Conservation (phyloP, 768 basidiomycete genomes). For the Sutorius australiensis region DNA sequence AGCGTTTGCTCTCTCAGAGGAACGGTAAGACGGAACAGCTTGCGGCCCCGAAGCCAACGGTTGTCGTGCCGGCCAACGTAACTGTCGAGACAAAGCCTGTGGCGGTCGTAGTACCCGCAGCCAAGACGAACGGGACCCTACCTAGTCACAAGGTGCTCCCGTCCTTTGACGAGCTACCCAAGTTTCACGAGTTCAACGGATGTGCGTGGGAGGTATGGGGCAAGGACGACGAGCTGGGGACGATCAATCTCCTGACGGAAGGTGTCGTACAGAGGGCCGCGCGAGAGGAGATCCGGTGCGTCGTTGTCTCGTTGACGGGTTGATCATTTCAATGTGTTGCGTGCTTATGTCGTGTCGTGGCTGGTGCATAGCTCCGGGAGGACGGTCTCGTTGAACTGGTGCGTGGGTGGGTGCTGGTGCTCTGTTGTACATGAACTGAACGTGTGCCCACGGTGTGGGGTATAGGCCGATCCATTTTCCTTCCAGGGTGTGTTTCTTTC, state of each 20-base stretch:
- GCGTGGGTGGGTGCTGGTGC: slow-evolving; percentile 15
- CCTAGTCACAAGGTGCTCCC: slow-evolving; percentile 31
- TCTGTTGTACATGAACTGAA: not conserved
- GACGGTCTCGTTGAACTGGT: slow-evolving; percentile 63
- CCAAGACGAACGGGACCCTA: slow-evolving; percentile 7
- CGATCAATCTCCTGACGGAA: slow-evolving; percentile 60
- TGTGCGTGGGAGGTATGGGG: slow-evolving; percentile 74
- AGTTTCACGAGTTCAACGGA: slow-evolving; percentile 42
- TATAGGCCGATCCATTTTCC: slow-evolving; percentile 66
- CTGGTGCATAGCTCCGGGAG: slow-evolving; percentile 43
- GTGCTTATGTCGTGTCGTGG: not conserved
- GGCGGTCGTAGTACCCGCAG: no score
- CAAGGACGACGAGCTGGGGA: slow-evolving; percentile 60
- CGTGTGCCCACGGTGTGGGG: not conserved
- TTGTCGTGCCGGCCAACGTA: not conserved
- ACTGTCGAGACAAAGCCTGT: not conserved
- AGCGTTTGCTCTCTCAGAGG: slow-evolving; percentile 13
- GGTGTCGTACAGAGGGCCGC: slow-evolving; percentile 58
- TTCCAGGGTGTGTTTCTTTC: slow-evolving; percentile 42
- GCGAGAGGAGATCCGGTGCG: slow-evolving; percentile 54
- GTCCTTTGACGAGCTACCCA: slow-evolving; percentile 47
- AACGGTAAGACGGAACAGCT: slow-evolving; percentile 8
- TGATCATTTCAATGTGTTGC: not conserved
- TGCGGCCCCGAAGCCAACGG: not conserved
- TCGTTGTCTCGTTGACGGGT: slow-evolving; percentile 5